phyloP scores from a whole-genome alignment of 768 basidiomycete genomes.

The Hirschioporus abietinus region DNA sequence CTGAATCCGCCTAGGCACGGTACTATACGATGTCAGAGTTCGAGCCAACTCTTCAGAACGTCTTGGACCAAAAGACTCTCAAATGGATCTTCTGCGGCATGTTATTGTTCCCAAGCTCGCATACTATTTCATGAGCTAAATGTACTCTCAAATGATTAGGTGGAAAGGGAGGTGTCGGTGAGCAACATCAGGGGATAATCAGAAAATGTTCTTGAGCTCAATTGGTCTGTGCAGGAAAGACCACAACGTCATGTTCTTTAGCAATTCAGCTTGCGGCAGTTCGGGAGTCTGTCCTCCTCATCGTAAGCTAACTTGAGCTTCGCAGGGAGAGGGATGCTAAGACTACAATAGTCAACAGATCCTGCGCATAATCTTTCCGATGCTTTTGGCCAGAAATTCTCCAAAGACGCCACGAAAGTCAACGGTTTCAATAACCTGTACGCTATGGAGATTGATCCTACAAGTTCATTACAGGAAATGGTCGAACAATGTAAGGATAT shows the following conservation, averaged over 20 bases:
- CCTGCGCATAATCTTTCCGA: conserved; percentile 99
- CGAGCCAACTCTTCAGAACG: conserved; percentile 85
- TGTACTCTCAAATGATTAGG: conserved; percentile 39
- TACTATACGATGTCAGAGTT: conserved; percentile 33
- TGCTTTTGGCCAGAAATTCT: conserved; percentile 98
- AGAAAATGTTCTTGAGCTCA: not conserved
- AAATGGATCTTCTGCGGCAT: conserved; percentile 99
- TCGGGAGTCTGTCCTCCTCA: conserved; percentile 94
- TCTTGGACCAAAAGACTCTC: conserved; percentile 86
- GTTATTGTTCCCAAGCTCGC: conserved; percentile 26
- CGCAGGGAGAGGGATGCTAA: conserved; percentile 4
- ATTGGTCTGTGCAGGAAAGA: conserved; percentile 64
- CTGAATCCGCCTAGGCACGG: not conserved
- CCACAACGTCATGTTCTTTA: conserved; percentile 94
- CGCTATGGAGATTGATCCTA: conserved; percentile 99
- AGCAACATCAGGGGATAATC: conserved; percentile 24
- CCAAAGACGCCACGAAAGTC: conserved; percentile 96
- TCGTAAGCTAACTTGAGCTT: conserved; percentile 48
- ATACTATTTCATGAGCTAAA: conserved; percentile 13
- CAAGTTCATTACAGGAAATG: conserved; percentile 98
- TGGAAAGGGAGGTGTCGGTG: conserved; percentile 98
- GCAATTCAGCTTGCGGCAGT: conserved; percentile 92
- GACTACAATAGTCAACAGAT: conserved; percentile 76
- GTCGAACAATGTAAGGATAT: conserved; percentile 79
- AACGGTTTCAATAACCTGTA: conserved; percentile 95